Conservation (phyloP, 176 grass and related monocot species). For the Pontederia crassipes region DNA sequence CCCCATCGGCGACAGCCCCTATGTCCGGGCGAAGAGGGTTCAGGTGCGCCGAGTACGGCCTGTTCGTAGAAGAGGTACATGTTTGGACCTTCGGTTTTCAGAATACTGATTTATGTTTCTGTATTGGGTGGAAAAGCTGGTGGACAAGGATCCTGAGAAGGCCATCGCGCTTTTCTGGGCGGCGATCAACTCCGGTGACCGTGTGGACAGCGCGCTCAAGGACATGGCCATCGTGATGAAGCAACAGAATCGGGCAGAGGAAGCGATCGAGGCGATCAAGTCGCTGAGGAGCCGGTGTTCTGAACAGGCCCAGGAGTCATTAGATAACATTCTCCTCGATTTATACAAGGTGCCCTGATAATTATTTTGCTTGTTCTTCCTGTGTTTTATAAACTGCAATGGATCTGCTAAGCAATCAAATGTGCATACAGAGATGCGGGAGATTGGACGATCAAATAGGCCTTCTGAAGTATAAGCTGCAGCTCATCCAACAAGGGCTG, state of each 20-base stretch:
- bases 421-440: constrained; percentile 52
- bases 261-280: constrained; percentile 96
- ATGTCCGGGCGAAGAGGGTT: constrained; percentile 78
- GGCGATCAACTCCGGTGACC: constrained; percentile 81
- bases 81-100: not conserved
- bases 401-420: not conserved
- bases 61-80: not conserved
- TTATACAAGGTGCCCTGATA: constrained; percentile 61
- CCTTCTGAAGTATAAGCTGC: constrained; percentile 79
- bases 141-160: constrained; percentile 88
- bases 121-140: constrained; percentile 34
- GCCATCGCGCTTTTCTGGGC: constrained; percentile 89
- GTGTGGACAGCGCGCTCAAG: constrained; percentile 95
- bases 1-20: constrained; percentile 80
- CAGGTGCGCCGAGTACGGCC: constrained; percentile 34
- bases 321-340: constrained; percentile 94
- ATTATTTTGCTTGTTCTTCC: not conserved
- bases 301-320: constrained; percentile 88
- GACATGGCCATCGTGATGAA: constrained; percentile 99
- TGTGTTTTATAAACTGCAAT: not conserved
- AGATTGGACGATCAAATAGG: constrained; percentile 82
- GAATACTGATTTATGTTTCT: not conserved
- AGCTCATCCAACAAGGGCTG: constrained; percentile 58
- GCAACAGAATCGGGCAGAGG: constrained; percentile 97
- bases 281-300: constrained; percentile 81